Evolutionary conservation across 306 rosid species (phyloP), one percentile per base, ranked within the genome.

Genomic region (Rosa persica): DNA sequence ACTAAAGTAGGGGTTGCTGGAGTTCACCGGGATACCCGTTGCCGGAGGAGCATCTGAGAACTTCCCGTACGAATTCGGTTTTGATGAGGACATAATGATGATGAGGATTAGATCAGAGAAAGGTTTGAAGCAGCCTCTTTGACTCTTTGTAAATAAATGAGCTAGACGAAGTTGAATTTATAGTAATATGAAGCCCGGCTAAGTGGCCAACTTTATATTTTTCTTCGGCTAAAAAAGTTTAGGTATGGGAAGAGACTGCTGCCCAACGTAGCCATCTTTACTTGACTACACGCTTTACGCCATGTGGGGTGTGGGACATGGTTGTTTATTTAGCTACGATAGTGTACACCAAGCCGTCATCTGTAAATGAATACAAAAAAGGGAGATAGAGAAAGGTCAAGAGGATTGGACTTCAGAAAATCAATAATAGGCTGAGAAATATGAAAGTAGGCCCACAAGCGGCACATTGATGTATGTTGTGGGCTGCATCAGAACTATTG

Each of bases 391-490:
- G 34, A 30, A 30, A 30, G 34, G 34, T 30, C 34, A 3, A 30
- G 34, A 30, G 34, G 34, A 30, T 30, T 30, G 34, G 34, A 30
- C 34, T 30, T 30, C 34, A 30, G 34, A 30, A 1, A 75, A 57
- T 94, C 88, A 94, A 57, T 65, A 49, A 76, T 93, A 98, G 86
- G 93, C 89, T 58, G 97, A 83, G 78, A 95, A 90, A 92, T 81
- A 93, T 12, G 94, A 86, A 0, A 95, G 96, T 6, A 95, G 94
- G 86, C 97, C 99, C 88, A 96, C 96, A 7, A 96, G 72, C 0
- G 96, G 98, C 8, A 96, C 93, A 25, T 95, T 92, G 72, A 92
- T 95, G 71, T 95, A 92, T 0, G 98, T 92, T 0, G 98, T 95
- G 91, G 98, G 98, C 90, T 0, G 92, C 84, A 61, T 91, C 98